Evolutionary conservation across 306 rosid species (phyloP).

Genomic region (Benincasa hispida): DNA sequence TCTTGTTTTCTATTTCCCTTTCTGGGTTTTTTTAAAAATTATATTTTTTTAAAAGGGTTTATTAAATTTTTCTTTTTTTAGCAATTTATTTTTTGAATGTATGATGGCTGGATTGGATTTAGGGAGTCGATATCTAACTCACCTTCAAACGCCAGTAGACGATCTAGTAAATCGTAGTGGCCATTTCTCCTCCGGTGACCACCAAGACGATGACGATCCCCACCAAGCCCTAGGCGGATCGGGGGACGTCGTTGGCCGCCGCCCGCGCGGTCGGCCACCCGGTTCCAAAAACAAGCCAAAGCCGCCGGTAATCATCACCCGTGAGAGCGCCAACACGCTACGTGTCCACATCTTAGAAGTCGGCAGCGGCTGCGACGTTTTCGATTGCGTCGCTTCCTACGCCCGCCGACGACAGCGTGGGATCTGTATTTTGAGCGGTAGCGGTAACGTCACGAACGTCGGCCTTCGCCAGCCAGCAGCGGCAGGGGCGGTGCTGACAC

Average conservation of each 20-base stretch:
- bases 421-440: slow-evolving; percentile 15
- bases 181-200: neutral
- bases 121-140: slow-evolving; percentile 6
- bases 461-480: slow-evolving; percentile 7
- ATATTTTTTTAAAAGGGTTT: neutral
- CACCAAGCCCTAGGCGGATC: neutral
- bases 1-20: neutral
- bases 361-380: slow-evolving; percentile 3
- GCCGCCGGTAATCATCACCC: slow-evolving; percentile 11
- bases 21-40: neutral
- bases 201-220: neutral
- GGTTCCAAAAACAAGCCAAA: slow-evolving; percentile 10
- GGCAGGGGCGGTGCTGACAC: slow-evolving; percentile 4
- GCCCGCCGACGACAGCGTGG: slow-evolving; percentile 14
- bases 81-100: neutral
- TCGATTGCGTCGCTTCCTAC: slow-evolving; percentile 2
- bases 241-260: neutral
- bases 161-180: neutral
- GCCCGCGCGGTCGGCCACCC: slow-evolving; percentile 10
- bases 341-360: slow-evolving; percentile 14
- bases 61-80: neutral
- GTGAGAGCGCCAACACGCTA: slow-evolving; percentile 13
- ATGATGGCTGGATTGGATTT: slow-evolving; percentile 13
- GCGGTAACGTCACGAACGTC: slow-evolving; percentile 8
- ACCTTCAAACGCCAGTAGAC: neutral